phyloP scores from a whole-genome alignment of 2,329 filamentous ascomycete genomes.

The Metarhizium sp. region DNA sequence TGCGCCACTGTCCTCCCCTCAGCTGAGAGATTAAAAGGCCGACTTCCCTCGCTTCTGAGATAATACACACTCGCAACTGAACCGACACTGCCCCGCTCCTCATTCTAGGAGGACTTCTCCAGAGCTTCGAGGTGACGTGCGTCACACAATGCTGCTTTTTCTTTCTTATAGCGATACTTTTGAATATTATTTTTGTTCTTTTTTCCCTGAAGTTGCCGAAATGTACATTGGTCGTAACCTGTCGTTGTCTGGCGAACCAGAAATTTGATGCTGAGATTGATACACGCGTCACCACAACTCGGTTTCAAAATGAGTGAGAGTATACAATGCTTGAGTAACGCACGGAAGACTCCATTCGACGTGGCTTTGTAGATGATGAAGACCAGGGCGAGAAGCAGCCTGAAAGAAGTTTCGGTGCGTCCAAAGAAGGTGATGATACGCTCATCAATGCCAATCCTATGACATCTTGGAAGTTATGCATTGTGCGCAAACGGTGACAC shows the following conservation, averaged over 20 bases:
- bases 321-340: too few relatives aligned
- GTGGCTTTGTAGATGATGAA: not conserved
- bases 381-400: not conserved
- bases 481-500: not conserved
- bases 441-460: not conserved
- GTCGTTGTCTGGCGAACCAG: too few relatives aligned
- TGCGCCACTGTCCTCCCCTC: not conserved
- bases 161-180: too few relatives aligned
- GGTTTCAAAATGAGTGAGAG: too few relatives aligned
- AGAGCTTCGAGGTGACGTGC: not conserved
- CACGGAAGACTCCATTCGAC: too few relatives aligned
- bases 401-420: not conserved
- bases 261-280: too few relatives aligned
- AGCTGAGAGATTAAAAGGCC: not conserved
- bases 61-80: not conserved
- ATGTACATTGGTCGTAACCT: too few relatives aligned
- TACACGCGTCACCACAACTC: too few relatives aligned
- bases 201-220: too few relatives aligned
- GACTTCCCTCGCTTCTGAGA: not conserved
- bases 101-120: not conserved
- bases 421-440: too few relatives aligned
- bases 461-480: not conserved
- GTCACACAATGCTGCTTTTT: not conserved
- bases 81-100: too few relatives aligned
- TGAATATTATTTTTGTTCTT: too few relatives aligned